Percentiles rank a stretch among this genome's conserved stretches.
These are phyloP conservation scores for Parsonsia alboflavescens DNA, from an alignment of 257 asterid species.

Conservation along the genomic window DNA sequence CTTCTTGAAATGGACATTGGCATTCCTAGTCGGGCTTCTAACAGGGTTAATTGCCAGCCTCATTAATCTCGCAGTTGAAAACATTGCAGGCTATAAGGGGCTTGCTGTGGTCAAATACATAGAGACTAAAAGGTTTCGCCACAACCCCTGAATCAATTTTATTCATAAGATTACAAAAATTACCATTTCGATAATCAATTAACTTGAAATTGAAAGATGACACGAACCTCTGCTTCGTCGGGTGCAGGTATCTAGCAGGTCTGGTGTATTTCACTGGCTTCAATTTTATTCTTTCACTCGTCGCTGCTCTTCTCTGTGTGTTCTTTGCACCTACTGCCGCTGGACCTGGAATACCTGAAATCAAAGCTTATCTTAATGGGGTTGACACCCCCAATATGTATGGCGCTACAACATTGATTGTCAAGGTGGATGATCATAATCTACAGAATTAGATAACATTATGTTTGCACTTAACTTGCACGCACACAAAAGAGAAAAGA, in stretches of 20 bases:
- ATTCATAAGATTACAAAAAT: neutral
- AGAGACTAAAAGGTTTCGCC: conserved; percentile 47
- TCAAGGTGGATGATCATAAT: conserved; percentile 46
- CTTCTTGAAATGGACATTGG: conserved; percentile 71
- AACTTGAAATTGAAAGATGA: neutral
- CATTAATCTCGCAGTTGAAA: conserved; percentile 81
- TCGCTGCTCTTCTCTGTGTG: conserved; percentile 66
- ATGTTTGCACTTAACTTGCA: neutral
- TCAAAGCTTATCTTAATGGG: conserved; percentile 90
- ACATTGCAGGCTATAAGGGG: conserved; percentile 81
- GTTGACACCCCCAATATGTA: conserved; percentile 88
- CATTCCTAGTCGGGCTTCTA: conserved; percentile 78
- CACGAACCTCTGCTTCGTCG: conserved; percentile 17
- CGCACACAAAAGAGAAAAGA: neutral
- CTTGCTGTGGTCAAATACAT: conserved; percentile 52
- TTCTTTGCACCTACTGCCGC: conserved; percentile 92
- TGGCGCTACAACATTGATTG: conserved; percentile 75
- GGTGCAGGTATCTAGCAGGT: conserved; percentile 67
- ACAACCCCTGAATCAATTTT: neutral
- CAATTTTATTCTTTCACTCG: conserved; percentile 54
- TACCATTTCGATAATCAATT: neutral
- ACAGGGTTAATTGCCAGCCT: conserved; percentile 75
- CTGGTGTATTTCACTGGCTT: conserved; percentile 43
- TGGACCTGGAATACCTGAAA: conserved; percentile 93
- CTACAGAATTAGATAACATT: neutral